Conservation (phyloP, 1,284 basidiomycete genomes). For the Phaffia rhodozyma region DNA sequence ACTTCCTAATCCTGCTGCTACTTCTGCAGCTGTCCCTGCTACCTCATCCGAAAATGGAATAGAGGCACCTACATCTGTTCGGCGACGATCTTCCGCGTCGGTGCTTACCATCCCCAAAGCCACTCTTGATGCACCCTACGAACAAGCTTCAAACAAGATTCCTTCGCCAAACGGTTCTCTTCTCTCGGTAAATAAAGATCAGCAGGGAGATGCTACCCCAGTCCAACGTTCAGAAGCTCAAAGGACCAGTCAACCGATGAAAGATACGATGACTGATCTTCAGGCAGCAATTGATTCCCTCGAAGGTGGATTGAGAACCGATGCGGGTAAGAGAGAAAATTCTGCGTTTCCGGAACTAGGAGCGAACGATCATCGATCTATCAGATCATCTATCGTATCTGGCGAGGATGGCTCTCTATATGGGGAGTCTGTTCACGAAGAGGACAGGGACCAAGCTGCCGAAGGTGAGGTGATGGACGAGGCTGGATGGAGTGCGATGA, state of each 20-base stretch:
- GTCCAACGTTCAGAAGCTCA: neutral
- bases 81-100: neutral
- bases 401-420: slow-evolving; percentile 50
- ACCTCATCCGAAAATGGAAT: slow-evolving; percentile 40
- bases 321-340: slow-evolving; percentile 26
- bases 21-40: slow-evolving; percentile 28
- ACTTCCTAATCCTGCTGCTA: neutral
- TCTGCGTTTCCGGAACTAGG: slow-evolving; percentile 8
- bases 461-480: slow-evolving; percentile 38
- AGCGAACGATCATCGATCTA: slow-evolving; percentile 19
- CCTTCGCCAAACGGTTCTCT: too few relatives aligned
- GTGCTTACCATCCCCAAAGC: slow-evolving; percentile 15
- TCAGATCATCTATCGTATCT: slow-evolving; percentile 40
- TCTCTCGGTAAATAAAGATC: too few relatives aligned
- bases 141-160: neutral
- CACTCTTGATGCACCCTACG: neutral
- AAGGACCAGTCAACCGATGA: slow-evolving; percentile 46
- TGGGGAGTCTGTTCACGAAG: slow-evolving; percentile 45
- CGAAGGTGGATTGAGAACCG: slow-evolving; percentile 32
- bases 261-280: slow-evolving; percentile 72
- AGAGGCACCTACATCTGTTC: slow-evolving; percentile 22
- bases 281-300: slow-evolving; percentile 74
- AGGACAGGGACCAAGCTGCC: slow-evolving; percentile 37
- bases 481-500: slow-evolving; percentile 46
- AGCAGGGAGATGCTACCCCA: neutral